A percentile compares a stretch with the other conserved stretches of the same genome.
Conservation (phyloP, 148 eudicot genomes). For the Suaeda aralocaspica region DNA sequence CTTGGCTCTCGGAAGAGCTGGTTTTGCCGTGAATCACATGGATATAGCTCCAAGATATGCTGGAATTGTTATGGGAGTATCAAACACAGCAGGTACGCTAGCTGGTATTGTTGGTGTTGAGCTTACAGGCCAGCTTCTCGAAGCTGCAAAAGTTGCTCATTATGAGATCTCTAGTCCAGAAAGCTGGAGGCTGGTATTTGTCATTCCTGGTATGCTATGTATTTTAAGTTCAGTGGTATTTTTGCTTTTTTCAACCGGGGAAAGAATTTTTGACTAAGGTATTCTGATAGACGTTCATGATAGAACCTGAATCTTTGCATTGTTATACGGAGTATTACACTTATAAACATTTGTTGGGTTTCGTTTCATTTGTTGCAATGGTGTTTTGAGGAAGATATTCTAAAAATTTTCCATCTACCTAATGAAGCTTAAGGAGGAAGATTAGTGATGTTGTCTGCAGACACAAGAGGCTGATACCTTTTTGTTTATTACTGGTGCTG, state of each 20-base stretch:
- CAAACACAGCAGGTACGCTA: slow-evolving; percentile 91
- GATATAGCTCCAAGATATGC: slow-evolving; percentile 96
- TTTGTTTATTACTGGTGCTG: neutral
- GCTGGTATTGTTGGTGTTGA: slow-evolving; percentile 92
- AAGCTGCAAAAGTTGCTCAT: slow-evolving; percentile 76
- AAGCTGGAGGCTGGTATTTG: slow-evolving; percentile 78
- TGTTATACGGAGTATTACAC: no score
- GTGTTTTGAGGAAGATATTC: neutral
- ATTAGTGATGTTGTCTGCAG: neutral
- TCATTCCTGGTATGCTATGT: slow-evolving; percentile 82
- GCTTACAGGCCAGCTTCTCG: slow-evolving; percentile 82
- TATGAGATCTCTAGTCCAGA: slow-evolving; percentile 72
- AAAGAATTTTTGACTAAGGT: slow-evolving; percentile 84
- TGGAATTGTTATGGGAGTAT: slow-evolving; percentile 95
- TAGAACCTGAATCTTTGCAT: neutral
- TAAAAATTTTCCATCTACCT: neutral
- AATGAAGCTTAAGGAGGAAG: neutral
- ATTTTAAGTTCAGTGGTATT: slow-evolving; percentile 70
- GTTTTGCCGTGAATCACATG: slow-evolving; percentile 98
- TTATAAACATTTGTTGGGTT: neutral
- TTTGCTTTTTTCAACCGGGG: slow-evolving; percentile 71
- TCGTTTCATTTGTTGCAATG: neutral
- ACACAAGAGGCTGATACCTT: neutral
- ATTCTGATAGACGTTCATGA: slow-evolving; percentile 35
- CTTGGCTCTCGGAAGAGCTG: slow-evolving; percentile 95